Evolutionary conservation across 352 stramenopile species (phyloP).

Genomic region (Thalassiosira pacifica): DNA sequence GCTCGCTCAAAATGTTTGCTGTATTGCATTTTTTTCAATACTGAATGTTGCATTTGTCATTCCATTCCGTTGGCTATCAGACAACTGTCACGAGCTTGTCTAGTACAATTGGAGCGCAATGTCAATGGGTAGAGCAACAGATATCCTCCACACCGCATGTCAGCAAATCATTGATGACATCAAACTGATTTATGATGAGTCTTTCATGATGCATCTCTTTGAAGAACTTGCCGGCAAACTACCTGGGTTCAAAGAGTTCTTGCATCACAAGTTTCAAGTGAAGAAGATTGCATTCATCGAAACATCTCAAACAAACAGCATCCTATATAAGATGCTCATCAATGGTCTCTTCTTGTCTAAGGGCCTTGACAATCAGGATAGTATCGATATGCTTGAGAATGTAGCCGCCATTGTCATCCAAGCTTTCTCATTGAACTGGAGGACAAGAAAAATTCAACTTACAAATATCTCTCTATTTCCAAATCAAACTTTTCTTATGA

Average conservation of each 20-base stretch:
- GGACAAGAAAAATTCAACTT: conserved; percentile 22
- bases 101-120: conserved; percentile 10
- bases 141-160: conserved; percentile 25
- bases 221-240: conserved; percentile 12
- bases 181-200: conserved; percentile 17
- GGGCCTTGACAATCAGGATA: conserved; percentile 4
- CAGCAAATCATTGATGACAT: background rate
- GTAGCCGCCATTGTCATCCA: background rate
- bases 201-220: conserved; percentile 33
- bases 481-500: conserved; percentile 29
- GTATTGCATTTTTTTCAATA: background rate
- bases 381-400: background rate
- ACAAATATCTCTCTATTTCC: conserved; percentile 29
- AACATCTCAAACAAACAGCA: background rate
- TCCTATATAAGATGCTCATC: background rate
- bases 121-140: conserved; percentile 27
- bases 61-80: background rate
- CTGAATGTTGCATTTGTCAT: background rate
- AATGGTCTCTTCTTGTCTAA: conserved; percentile 2
- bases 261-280: conserved; percentile 11
- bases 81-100: background rate
- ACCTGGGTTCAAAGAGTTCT: conserved; percentile 23
- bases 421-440: conserved; percentile 3
- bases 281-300: conserved; percentile 5
- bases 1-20: background rate